A percentile compares a stretch with the other conserved stretches of the same genome.
These are phyloP conservation scores for Salix caprea DNA, from an alignment of 345 rosid species.

Conservation along the genomic window DNA sequence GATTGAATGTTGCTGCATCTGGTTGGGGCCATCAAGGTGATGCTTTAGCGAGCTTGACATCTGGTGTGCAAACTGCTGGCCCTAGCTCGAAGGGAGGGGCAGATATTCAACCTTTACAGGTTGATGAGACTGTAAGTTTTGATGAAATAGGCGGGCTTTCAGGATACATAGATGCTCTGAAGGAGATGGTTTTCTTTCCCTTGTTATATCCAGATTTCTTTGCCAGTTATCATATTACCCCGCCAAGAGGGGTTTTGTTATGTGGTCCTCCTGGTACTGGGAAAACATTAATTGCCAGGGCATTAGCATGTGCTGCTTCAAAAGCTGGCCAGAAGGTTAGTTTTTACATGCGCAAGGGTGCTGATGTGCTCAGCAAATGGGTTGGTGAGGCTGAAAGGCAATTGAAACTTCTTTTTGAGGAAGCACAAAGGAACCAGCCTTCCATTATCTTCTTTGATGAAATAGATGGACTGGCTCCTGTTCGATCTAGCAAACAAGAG, in stretches of 20 bases:
- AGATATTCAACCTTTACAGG: slow-evolving; percentile 97
- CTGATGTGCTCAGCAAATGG: slow-evolving; percentile 99
- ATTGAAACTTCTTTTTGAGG: slow-evolving; percentile 92
- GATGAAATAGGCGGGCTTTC: slow-evolving; percentile 98
- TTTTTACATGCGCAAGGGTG: slow-evolving; percentile 99
- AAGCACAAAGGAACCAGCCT: slow-evolving; percentile 98
- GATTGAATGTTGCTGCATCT: slow-evolving; percentile 92
- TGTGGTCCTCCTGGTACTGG: slow-evolving; percentile 99
- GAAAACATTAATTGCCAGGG: slow-evolving; percentile 97
- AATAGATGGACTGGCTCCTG: slow-evolving; percentile 99
- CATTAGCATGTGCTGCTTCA: slow-evolving; percentile 99
- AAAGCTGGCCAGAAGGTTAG: slow-evolving; percentile 99
- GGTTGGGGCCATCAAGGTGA: slow-evolving; percentile 99
- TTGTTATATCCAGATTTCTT: slow-evolving; percentile 97
- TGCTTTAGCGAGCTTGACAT: slow-evolving; percentile 57
- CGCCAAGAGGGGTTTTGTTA: slow-evolving; percentile 95
- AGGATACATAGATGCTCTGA: slow-evolving; percentile 82
- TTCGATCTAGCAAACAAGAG: slow-evolving; percentile 98
- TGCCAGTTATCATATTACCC: slow-evolving; percentile 89
- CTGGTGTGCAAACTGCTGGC: slow-evolving; percentile 98
- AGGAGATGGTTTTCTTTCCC: slow-evolving; percentile 99
- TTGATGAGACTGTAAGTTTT: slow-evolving; percentile 89
- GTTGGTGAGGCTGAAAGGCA: slow-evolving; percentile 99
- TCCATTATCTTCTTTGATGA: slow-evolving; percentile 98
- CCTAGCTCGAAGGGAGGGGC: slow-evolving; percentile 99